Evolutionary conservation across 208 protist genomes (phyloP).

Genomic region (Jaenimonas drosophilae): DNA sequence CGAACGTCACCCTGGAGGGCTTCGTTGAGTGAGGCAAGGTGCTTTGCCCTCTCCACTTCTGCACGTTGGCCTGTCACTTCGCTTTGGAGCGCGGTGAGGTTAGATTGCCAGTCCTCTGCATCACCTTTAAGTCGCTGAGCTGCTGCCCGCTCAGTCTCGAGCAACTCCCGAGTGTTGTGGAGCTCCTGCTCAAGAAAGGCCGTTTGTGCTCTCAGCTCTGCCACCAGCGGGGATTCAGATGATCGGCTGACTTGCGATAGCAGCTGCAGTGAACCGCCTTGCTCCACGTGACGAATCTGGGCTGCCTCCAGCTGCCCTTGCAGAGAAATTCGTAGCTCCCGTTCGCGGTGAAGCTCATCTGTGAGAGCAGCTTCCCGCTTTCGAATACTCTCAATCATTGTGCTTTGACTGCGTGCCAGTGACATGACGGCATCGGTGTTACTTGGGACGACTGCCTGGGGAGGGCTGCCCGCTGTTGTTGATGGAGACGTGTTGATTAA

Average conservation of each 20-base stretch:
- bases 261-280: slow-evolving; percentile 39
- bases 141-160: slow-evolving; percentile 42
- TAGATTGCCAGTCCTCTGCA: slow-evolving; percentile 40
- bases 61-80: slow-evolving; percentile 44
- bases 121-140: slow-evolving; percentile 37
- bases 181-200: slow-evolving; percentile 42
- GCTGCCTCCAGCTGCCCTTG: slow-evolving; percentile 36
- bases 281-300: slow-evolving; percentile 32
- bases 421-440: slow-evolving; percentile 26
- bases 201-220: slow-evolving; percentile 59
- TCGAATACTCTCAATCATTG: slow-evolving; percentile 69
- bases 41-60: slow-evolving; percentile 41
- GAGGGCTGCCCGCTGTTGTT: neutral
- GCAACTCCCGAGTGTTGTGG: slow-evolving; percentile 20
- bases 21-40: slow-evolving; percentile 53
- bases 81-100: slow-evolving; percentile 40
- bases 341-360: slow-evolving; percentile 43
- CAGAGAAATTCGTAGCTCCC: slow-evolving; percentile 15
- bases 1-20: slow-evolving; percentile 41
- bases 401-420: slow-evolving; percentile 60
- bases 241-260: slow-evolving; percentile 11
- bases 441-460: slow-evolving; percentile 2
- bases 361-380: slow-evolving; percentile 57
- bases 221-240: slow-evolving; percentile 25
- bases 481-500: neutral